Conservation (phyloP, 805 yeast species). For the Ogataea trehaloabstinens region DNA sequence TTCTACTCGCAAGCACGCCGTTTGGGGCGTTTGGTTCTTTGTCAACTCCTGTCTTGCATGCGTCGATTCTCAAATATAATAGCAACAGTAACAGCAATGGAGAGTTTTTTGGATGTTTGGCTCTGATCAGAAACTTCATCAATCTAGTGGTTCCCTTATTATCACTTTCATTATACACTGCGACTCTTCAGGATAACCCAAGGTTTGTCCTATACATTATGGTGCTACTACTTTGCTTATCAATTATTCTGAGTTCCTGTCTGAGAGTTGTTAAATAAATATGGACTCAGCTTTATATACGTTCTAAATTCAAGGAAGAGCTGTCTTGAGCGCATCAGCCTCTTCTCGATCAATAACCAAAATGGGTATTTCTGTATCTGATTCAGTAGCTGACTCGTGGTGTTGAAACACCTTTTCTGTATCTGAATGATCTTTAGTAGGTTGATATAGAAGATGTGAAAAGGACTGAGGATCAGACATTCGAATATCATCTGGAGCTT, state of each 20-base stretch:
- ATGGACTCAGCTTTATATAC: background rate
- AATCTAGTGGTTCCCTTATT: conserved; percentile 49
- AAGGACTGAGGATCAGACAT: conserved; percentile 31
- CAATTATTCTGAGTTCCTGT: conserved; percentile 1
- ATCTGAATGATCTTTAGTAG: conserved; percentile 15
- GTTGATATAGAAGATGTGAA: conserved; percentile 29
- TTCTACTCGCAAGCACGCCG: conserved; percentile 34
- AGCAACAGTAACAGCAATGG: conserved; percentile 56
- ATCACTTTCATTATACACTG: conserved; percentile 46
- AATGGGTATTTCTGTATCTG: conserved; percentile 23
- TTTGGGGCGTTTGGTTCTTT: conserved; percentile 49
- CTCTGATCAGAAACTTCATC: conserved; percentile 52
- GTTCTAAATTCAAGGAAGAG: background rate
- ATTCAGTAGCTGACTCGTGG: conserved; percentile 1
- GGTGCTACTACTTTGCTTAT: conserved; percentile 3
- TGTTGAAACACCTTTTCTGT: conserved; percentile 19
- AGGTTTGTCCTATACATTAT: conserved; percentile 33
- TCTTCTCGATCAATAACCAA: conserved; percentile 29
- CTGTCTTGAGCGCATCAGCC: conserved; percentile 17
- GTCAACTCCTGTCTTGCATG: conserved; percentile 56
- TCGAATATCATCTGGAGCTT: conserved; percentile 30
- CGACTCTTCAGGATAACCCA: conserved; percentile 39
- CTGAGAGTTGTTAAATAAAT: too few species aligned
- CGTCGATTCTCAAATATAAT: conserved; percentile 59
- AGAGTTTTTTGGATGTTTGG: conserved; percentile 69